These are phyloP conservation scores for Neurospora tetraspora DNA, from an alignment of 495 filamentous ascomycete species.

Conservation along the genomic window DNA sequence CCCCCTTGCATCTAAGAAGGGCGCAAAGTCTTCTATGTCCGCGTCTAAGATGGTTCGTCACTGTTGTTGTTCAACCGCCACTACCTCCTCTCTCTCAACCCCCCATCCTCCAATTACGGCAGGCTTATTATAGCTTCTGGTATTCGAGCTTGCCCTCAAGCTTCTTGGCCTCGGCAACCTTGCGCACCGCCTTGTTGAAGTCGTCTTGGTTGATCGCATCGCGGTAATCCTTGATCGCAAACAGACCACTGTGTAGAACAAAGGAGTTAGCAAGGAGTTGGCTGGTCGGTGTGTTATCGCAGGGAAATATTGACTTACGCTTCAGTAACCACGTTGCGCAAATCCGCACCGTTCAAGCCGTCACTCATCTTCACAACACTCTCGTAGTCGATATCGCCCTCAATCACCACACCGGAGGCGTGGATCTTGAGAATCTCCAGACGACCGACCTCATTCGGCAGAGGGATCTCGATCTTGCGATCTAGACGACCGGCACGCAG, in stretches of 20 bases:
- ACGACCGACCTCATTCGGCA: slow-evolving; percentile 97
- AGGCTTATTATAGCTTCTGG: slow-evolving; percentile 70
- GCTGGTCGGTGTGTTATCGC: background rate
- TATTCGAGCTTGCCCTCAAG: slow-evolving; percentile 96
- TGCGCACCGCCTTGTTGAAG: slow-evolving; percentile 96
- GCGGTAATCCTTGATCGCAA: slow-evolving; percentile 94
- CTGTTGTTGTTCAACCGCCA: background rate
- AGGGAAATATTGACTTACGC: slow-evolving; percentile 53
- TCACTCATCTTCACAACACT: slow-evolving; percentile 99
- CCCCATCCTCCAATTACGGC: background rate
- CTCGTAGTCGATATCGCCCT: slow-evolving; percentile 98
- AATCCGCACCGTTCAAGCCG: slow-evolving; percentile 91
- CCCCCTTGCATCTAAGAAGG: background rate
- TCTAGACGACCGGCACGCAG: slow-evolving; percentile 90
- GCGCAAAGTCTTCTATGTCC: background rate
- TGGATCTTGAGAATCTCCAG: slow-evolving; percentile 99
- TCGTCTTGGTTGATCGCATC: slow-evolving; percentile 97
- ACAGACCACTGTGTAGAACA: slow-evolving; percentile 57
- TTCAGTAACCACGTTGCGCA: slow-evolving; percentile 97
- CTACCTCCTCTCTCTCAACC: background rate
- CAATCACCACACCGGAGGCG: slow-evolving; percentile 69
- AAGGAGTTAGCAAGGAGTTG: slow-evolving; percentile 15
- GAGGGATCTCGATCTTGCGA: slow-evolving; percentile 95
- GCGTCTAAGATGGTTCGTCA: background rate
- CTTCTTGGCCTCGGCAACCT: slow-evolving; percentile 96